A percentile compares a stretch with the other conserved stretches of the same genome.
Conservation (phyloP, 495 filamentous ascomycete genomes). For the Aspergillus kassunensis region DNA sequence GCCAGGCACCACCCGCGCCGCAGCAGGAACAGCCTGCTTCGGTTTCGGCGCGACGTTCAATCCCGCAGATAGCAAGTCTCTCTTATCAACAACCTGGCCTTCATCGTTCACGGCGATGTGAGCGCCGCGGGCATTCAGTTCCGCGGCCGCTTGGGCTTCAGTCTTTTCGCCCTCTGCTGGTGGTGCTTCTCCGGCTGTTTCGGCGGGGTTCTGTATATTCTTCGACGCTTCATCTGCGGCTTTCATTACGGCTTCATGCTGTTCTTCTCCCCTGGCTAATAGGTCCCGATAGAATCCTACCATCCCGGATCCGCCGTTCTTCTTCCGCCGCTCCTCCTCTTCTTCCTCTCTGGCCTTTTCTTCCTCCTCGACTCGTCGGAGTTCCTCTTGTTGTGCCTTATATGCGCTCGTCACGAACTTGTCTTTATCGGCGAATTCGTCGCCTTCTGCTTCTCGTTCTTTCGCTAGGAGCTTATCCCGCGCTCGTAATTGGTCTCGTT, state of each 20-base stretch:
- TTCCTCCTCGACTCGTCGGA: slow-evolving; percentile 72
- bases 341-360: slow-evolving; percentile 67
- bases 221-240: slow-evolving; percentile 63
- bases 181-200: slow-evolving; percentile 18
- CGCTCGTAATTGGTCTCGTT: slow-evolving; percentile 82
- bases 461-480: slow-evolving; percentile 81
- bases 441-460: slow-evolving; percentile 89
- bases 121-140: slow-evolving; percentile 67
- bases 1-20: slow-evolving; percentile 30
- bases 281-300: slow-evolving; percentile 81
- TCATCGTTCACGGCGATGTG: slow-evolving; percentile 83
- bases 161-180: slow-evolving; percentile 51
- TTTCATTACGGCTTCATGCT: slow-evolving; percentile 65
- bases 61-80: slow-evolving; percentile 82
- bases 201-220: slow-evolving; percentile 42
- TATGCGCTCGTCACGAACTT: slow-evolving; percentile 97
- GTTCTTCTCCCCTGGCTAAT: slow-evolving; percentile 70
- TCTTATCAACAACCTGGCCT: slow-evolving; percentile 89
- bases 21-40: slow-evolving; percentile 29
- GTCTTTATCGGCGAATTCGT: slow-evolving; percentile 92
- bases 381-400: slow-evolving; percentile 85
- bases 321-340: slow-evolving; percentile 57
- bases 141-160: slow-evolving; percentile 65
- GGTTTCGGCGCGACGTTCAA: slow-evolving; percentile 73
- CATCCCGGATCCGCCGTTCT: slow-evolving; percentile 69